These are phyloP conservation scores for Chytridiales sp. DNA, from an alignment of 371 early-diverging fungal species.

Conservation along the genomic window DNA sequence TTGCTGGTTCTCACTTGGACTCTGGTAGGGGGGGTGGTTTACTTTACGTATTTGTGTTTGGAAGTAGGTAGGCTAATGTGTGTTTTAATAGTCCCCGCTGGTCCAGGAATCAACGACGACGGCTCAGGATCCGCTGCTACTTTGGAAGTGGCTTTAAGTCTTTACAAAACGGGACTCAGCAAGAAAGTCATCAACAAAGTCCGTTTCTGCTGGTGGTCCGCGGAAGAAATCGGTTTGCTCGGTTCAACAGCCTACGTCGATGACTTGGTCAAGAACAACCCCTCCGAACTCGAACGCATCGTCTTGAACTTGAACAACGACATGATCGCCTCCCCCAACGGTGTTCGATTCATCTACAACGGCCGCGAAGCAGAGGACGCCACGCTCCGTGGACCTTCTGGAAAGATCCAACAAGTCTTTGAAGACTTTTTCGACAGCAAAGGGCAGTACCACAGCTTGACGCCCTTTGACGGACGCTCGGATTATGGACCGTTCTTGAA, in stretches of 20 bases:
- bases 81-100: slow-evolving; percentile 21
- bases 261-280: slow-evolving; percentile 34
- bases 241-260: slow-evolving; percentile 64
- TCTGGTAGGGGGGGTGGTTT: slow-evolving; percentile 3
- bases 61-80: neutral
- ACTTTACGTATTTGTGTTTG: neutral
- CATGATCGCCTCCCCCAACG: slow-evolving; percentile 79
- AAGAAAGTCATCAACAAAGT: slow-evolving; percentile 23
- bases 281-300: slow-evolving; percentile 46
- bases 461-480: slow-evolving; percentile 47
- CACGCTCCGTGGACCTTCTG: slow-evolving; percentile 32
- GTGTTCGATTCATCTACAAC: slow-evolving; percentile 56
- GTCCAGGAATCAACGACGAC: slow-evolving; percentile 41
- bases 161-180: slow-evolving; percentile 38
- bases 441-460: slow-evolving; percentile 35
- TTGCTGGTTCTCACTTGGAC: slow-evolving; percentile 37
- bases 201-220: slow-evolving; percentile 72
- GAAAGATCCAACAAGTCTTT: slow-evolving; percentile 58
- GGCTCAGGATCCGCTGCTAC: slow-evolving; percentile 64
- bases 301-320: slow-evolving; percentile 73
- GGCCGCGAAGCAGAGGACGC: slow-evolving; percentile 46
- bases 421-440: slow-evolving; percentile 56
- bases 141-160: slow-evolving; percentile 58
- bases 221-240: slow-evolving; percentile 73
- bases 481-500: slow-evolving; percentile 52